These are phyloP conservation scores for Imleria badia DNA, from an alignment of 768 basidiomycete genomes.

Conservation along the genomic window DNA sequence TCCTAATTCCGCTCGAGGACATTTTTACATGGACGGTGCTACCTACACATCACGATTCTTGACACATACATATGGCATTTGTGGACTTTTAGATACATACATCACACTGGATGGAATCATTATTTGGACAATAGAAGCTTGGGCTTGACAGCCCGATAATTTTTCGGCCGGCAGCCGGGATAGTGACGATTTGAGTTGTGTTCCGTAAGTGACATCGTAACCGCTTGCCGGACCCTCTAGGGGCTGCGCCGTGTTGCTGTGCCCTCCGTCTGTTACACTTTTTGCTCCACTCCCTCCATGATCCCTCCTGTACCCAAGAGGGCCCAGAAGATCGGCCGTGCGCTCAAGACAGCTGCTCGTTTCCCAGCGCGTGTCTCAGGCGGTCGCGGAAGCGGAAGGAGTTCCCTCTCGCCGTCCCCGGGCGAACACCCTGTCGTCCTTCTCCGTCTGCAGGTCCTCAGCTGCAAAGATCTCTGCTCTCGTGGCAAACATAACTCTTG, in stretches of 20 bases:
- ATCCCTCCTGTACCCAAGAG: constrained; percentile 39
- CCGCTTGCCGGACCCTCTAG: not conserved
- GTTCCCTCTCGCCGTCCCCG: constrained; percentile 42
- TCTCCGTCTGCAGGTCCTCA: constrained; percentile 66
- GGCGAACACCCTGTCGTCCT: constrained; percentile 69
- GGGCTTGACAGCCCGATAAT: no score
- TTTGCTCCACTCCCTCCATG: constrained; percentile 11
- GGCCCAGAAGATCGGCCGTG: constrained; percentile 55
- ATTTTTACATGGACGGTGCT: not conserved
- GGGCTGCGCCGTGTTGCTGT: constrained; percentile 18
- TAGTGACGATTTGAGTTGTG: no score
- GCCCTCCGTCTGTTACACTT: not conserved
- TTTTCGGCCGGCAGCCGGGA: no score
- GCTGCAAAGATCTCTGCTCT: constrained; percentile 58
- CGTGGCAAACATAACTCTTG: constrained; percentile 70
- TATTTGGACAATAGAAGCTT: no score
- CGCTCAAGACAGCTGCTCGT: constrained; percentile 57
- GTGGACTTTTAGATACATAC: not conserved
- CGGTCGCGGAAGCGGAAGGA: constrained; percentile 38
- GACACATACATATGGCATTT: no score
- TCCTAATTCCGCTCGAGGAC: constrained; percentile 18
- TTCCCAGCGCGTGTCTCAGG: constrained; percentile 50
- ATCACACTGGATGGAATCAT: not conserved
- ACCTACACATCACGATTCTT: not conserved
- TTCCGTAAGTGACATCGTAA: not conserved